These are phyloP conservation scores for Lasiodiplodia citricola DNA, from an alignment of 2,329 filamentous ascomycete species.

Conservation along the genomic window DNA sequence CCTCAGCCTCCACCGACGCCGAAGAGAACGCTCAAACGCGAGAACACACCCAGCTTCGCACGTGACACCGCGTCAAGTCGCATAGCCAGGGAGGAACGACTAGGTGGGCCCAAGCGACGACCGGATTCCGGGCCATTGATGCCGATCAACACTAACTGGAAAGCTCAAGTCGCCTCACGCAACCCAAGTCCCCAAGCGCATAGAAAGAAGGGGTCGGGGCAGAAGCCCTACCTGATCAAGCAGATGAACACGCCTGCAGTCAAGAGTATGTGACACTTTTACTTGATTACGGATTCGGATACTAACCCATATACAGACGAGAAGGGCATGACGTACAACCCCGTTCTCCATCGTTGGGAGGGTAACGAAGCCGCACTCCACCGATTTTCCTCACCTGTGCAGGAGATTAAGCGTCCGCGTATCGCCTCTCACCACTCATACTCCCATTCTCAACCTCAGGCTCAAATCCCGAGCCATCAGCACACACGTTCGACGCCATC, in stretches of 20 bases:
- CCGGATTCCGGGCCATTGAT: conserved; percentile 55
- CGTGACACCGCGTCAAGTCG: conserved; percentile 70
- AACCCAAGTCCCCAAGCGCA: conserved; percentile 57
- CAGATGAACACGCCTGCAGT: conserved; percentile 78
- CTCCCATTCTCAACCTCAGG: conserved; percentile 30
- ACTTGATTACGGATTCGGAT: conserved; percentile 5
- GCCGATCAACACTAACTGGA: conserved; percentile 64
- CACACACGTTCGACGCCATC: conserved; percentile 43
- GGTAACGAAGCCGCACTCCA: conserved; percentile 88
- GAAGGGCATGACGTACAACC: conserved; percentile 97
- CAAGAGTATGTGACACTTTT: conserved; percentile 68
- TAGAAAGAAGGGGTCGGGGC: conserved; percentile 57
- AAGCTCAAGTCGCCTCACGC: conserved; percentile 58
- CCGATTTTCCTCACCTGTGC: conserved; percentile 69
- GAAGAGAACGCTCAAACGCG: conserved; percentile 57
- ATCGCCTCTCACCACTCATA: conserved; percentile 39
- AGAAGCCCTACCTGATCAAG: conserved; percentile 88
- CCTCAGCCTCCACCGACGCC: conserved; percentile 58
- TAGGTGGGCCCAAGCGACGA: conserved; percentile 51
- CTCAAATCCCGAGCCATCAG: conserved; percentile 30
- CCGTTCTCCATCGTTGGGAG: conserved; percentile 86
- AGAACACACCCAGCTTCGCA: conserved; percentile 66
- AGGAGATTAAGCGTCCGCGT: conserved; percentile 47
- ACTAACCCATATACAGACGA: conserved; percentile 62
- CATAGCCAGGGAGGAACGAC: conserved; percentile 66